phyloP scores from a whole-genome alignment of 1,284 basidiomycete genomes.

The Malassezia dermatis region DNA sequence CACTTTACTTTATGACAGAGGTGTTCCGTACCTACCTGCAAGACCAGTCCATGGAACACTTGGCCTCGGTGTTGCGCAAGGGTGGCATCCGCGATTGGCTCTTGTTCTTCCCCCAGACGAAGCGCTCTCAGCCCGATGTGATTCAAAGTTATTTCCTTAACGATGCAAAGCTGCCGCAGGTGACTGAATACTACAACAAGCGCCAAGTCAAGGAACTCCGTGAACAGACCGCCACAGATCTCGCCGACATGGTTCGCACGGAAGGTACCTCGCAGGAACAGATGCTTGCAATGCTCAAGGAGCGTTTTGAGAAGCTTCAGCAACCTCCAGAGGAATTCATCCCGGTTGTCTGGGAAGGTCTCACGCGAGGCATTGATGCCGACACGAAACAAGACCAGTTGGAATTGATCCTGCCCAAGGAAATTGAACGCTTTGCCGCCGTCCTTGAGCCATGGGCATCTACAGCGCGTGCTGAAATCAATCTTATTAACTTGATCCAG shows the following conservation, averaged over 20 bases:
- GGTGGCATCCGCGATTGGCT: constrained; percentile 76
- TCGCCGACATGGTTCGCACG: constrained; percentile 56
- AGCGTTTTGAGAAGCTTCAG: constrained; percentile 8
- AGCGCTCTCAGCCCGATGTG: constrained; percentile 57
- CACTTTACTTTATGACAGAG: constrained; percentile 64
- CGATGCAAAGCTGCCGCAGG: constrained; percentile 59
- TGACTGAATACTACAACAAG: constrained; percentile 54
- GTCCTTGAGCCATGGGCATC: constrained; percentile 79
- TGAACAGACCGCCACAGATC: constrained; percentile 55
- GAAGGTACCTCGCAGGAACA: constrained; percentile 24
- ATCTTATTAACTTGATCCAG: constrained; percentile 57
- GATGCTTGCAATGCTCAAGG: constrained; percentile 21
- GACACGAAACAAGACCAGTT: constrained; percentile 77
- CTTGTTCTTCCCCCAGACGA: constrained; percentile 73
- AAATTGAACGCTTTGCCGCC: constrained; percentile 72
- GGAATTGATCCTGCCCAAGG: constrained; percentile 68
- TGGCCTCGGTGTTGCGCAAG: constrained; percentile 56
- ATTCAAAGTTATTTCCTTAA: constrained; percentile 72
- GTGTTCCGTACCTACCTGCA: constrained; percentile 70
- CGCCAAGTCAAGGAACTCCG: constrained; percentile 27
- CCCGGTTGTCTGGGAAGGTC: constrained; percentile 78
- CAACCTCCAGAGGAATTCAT: constrained; percentile 57
- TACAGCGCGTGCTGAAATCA: constrained; percentile 76
- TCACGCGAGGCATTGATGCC: constrained; percentile 78
- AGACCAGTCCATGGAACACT: constrained; percentile 62